Base-by-base conservation (phyloP, 2,329 filamentous ascomycete species). In the Microascus cirrosus region DNA sequence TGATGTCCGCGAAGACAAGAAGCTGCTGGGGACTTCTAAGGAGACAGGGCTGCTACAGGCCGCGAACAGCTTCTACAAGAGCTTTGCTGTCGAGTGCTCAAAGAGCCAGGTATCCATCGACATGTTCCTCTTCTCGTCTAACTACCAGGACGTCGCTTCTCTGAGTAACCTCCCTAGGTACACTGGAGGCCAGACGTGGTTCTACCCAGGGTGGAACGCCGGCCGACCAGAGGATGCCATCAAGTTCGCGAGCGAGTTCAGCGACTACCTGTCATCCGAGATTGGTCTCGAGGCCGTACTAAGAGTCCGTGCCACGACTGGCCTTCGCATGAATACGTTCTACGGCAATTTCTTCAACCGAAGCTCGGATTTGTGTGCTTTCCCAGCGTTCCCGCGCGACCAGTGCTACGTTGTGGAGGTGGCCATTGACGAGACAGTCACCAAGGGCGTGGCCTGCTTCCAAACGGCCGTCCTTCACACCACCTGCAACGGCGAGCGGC, bases 321-420 rank as follows among this genome's bases (percentile, higher is more conserved):
- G 94, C 56, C 76, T 99, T 60, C 85, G 94, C 57, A 97, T 97
- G 89, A 96, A 86, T 75, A 92, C 93, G 1, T 99, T 99, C 74
- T 99, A 97, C 72, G 94, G 94, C 64, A 99, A 99, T 76, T 99
- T 99, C 74, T 99, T 99, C 80, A 99, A 97, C 77, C 84, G 94
- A 65, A 96, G 90, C 69, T 96, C 92, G 18, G 94, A 99, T 74
- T 83, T 99, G 35, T 97, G 94, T 70, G 94, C 94, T 13, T 99
- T 99, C 80, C 94, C 94, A 1, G 92, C 94, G 0, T 97, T 99
- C 78, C 94, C 94, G 35, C 87, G 94, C 68, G 94, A 99, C 67
- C 94, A 99, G 71, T 91, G 89, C 62, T 97, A 97, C 69, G 94
- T 97, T 51, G 93, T 99, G 22, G 94, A 99, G 72, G 95, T 99